Conservation (phyloP, 768 basidiomycete genomes). For the Crepidotus variabilis region DNA sequence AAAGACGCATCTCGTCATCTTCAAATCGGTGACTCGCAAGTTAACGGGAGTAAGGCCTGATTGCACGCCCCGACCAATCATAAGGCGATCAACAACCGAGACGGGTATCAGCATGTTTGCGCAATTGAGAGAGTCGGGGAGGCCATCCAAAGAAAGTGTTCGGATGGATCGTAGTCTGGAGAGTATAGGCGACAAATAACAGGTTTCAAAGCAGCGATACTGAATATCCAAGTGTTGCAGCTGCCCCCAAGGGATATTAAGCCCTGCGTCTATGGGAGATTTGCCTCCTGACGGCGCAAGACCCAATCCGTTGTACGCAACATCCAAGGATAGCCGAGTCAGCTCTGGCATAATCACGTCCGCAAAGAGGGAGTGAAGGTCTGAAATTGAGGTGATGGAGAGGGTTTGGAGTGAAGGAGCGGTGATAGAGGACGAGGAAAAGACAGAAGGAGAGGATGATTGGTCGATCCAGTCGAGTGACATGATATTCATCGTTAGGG, state of each 20-base stretch:
- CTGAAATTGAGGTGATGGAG: background rate
- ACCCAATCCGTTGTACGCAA: background rate
- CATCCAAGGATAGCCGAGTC: background rate
- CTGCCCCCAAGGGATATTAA: background rate
- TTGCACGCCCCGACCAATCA: too few species aligned
- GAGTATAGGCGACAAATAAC: background rate
- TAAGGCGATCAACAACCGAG: too few species aligned
- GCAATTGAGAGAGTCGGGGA: too few species aligned
- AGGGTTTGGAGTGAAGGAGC: background rate
- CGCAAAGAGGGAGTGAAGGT: conserved; percentile 1
- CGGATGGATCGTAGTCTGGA: background rate
- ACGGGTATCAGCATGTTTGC: too few species aligned
- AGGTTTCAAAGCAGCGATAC: background rate
- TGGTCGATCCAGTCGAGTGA: background rate
- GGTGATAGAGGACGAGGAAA: background rate
- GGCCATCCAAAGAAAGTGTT: background rate
- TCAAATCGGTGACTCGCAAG: too few species aligned
- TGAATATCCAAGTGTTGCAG: background rate
- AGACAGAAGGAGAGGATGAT: background rate
- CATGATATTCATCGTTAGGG: background rate
- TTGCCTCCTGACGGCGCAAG: background rate
- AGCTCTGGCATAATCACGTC: background rate
- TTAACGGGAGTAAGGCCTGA: too few species aligned
- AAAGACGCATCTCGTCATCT: too few species aligned
- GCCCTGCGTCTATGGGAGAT: background rate